A percentile compares a stretch with the other conserved stretches of the same genome.
phyloP scores from a whole-genome alignment of 352 stramenopile genomes.

The Globisporangium cederbergense region DNA sequence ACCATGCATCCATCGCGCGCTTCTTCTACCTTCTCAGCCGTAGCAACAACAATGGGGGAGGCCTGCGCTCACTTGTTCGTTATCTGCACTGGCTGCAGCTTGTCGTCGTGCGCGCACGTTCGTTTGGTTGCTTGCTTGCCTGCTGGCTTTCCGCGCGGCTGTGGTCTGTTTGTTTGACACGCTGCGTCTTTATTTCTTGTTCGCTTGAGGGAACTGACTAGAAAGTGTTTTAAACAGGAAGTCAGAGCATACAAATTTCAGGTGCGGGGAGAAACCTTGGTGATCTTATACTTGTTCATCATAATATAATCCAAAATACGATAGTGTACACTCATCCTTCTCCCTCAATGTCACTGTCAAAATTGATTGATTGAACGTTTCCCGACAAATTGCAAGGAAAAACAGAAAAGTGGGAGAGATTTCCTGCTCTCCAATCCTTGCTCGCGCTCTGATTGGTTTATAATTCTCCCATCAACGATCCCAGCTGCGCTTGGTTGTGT shows the following conservation, averaged over 20 bases:
- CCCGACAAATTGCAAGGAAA: too few species aligned
- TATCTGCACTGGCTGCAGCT: slow-evolving; percentile 4
- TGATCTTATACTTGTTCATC: not conserved
- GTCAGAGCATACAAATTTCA: slow-evolving; percentile 2
- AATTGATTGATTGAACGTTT: too few species aligned
- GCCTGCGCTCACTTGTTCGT: slow-evolving; percentile 8
- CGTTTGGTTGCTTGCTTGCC: not conserved
- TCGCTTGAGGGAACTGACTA: slow-evolving; percentile 1
- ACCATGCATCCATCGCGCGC: not conserved
- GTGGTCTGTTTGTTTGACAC: slow-evolving; percentile 8
- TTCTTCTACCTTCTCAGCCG: slow-evolving; percentile 6
- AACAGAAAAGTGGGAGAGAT: too few species aligned
- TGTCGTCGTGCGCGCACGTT: not conserved
- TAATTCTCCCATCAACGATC: too few species aligned
- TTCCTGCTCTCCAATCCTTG: too few species aligned
- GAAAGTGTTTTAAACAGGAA: slow-evolving; percentile 2
- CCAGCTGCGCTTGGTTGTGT: not conserved
- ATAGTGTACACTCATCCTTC: too few species aligned
- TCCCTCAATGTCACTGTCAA: too few species aligned
- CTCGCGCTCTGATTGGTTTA: too few species aligned
- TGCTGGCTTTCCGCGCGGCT: slow-evolving; percentile 3
- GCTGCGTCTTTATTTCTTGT: not conserved
- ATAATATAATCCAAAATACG: not conserved
- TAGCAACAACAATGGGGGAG: not conserved
- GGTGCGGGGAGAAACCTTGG: not conserved